Base-by-base conservation (phyloP, 2,329 filamentous ascomycete genomes). In the Verticillium isaacii region DNA sequence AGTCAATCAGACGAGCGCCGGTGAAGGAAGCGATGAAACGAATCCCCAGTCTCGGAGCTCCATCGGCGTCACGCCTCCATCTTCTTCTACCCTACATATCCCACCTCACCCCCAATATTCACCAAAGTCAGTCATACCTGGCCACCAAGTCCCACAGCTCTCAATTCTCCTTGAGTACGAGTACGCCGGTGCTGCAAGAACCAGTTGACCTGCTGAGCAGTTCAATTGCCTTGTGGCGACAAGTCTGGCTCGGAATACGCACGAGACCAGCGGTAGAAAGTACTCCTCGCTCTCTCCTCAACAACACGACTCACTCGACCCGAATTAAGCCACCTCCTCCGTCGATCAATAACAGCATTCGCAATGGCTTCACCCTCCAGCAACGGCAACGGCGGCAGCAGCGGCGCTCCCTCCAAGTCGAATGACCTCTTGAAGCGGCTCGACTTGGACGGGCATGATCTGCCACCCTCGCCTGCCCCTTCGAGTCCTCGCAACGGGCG, bases 381-480 rank as follows among this genome's bases (percentile, higher is more conserved):
- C 58, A 63, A 56, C 45, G 61, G 57, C 57, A 54, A 12, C 32
- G 58, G 58, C 41, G 32, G 39, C 41, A 34, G 14, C 37, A 37
- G 39, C 29, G 17, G 14, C 37, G 41, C 58, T 34, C 15, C 57
- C 23, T 58, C 56, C 19, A 65, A 65, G 54, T 56, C 58, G 36
- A 64, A 57, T 67, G 78, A 78, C 68, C 75, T 78, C 34, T 66
- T 80, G 61, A 82, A 81, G 77, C 83, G 86, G 67, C 81, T 93
- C 66, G 92, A 96, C 73, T 81, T 93, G 63, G 90, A 94, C 70
- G 92, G 92, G 52, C 90, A 96, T 77, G 82, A 93, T 70, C 82
- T 97, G 59, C 93, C 93, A 59, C 93, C 93, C 1, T 97, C 95
- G 8, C 95, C 95, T 2, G 92, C 95, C 29, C 93, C 94, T 2